Percentiles rank a stretch among this genome's conserved stretches.
phyloP scores from a whole-genome alignment of 1,284 basidiomycete genomes.

The Pseudozyma sp. region DNA sequence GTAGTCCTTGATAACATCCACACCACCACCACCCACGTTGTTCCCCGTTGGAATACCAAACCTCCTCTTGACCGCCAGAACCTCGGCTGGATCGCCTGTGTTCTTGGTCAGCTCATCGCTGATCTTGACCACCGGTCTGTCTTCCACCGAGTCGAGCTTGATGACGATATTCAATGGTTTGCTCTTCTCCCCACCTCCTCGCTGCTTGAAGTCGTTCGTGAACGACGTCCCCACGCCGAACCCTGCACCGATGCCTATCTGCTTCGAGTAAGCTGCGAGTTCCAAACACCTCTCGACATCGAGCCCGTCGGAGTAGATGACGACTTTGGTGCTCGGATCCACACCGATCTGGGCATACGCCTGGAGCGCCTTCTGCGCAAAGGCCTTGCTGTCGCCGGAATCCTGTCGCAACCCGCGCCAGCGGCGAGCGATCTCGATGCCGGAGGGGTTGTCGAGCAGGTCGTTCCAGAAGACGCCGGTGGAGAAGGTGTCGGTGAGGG shows the following conservation, averaged over 20 bases:
- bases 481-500: slow-evolving; percentile 66
- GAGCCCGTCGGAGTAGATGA: slow-evolving; percentile 65
- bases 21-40: too few relatives aligned
- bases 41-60: slow-evolving; percentile 34
- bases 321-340: slow-evolving; percentile 59
- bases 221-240: slow-evolving; percentile 64
- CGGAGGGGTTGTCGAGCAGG: slow-evolving; percentile 46
- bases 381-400: slow-evolving; percentile 59
- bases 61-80: slow-evolving; percentile 42
- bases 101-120: slow-evolving; percentile 68
- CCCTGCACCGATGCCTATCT: slow-evolving; percentile 62
- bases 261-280: slow-evolving; percentile 44
- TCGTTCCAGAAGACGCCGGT: slow-evolving; percentile 66
- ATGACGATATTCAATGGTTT: slow-evolving; percentile 67
- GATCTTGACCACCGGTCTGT: slow-evolving; percentile 63
- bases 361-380: slow-evolving; percentile 55
- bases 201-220: slow-evolving; percentile 58
- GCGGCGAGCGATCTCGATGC: slow-evolving; percentile 56
- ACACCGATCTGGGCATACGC: slow-evolving; percentile 57
- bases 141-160: slow-evolving; percentile 62
- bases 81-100: slow-evolving; percentile 61
- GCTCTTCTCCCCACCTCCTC: slow-evolving; percentile 13
- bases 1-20: slow-evolving; percentile 2
- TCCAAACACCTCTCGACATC: slow-evolving; percentile 58
- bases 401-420: slow-evolving; percentile 67